Evolutionary conservation across 306 rosid species (phyloP), one percentile per base, ranked within the genome.

Genomic region (Purshia tridentata): DNA sequence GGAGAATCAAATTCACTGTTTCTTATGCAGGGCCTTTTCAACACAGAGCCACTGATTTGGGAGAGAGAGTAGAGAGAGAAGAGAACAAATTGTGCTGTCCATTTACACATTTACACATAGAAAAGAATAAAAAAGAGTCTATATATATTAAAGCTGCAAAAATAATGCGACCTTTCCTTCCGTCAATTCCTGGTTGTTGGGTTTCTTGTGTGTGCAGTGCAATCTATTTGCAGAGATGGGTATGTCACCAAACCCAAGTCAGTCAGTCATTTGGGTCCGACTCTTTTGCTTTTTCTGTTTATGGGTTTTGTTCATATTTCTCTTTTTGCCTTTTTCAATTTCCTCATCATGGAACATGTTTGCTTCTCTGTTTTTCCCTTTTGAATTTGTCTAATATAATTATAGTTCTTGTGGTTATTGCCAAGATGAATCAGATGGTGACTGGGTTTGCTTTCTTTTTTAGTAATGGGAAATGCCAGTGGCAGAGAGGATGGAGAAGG

Each of bases 1-100:
- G 99, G 99, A 91, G 90, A 84, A 90, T 81, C 81, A 75, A 82
- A 81, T 81, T 69, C 62, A 49, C 86, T 79, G 79, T 65, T 72
- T 66, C 65, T 77, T 68, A 64, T 72, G 81, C 85, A 69, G 77
- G 67, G 82, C 82, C 78, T 81, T 80, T 71, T 51, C 69, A 72
- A 54, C 72, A 55, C 72, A 53, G 77, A 42, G 75, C 64, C 52
- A 42, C 14, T 13, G 10, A 44, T 44, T 65, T 66, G 58, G 52
- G 80, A 61, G 62, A 55, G 40, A 59, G 57, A 69, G 60, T 8
- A 19, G 7, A 37, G 35, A 51, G 50, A 67, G 23, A 48, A 64
- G 65, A 65, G 51, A 60, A 49, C 70, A 73, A 72, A 56, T 76
- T 78, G 78, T 82, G 81, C 73, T 79, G 77, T 76, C 72, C 66